A percentile compares a stretch with the other conserved stretches of the same genome.
These are phyloP conservation scores for Suhomyces wounanorum DNA, from an alignment of 1,139 yeast species.

Conservation along the genomic window DNA sequence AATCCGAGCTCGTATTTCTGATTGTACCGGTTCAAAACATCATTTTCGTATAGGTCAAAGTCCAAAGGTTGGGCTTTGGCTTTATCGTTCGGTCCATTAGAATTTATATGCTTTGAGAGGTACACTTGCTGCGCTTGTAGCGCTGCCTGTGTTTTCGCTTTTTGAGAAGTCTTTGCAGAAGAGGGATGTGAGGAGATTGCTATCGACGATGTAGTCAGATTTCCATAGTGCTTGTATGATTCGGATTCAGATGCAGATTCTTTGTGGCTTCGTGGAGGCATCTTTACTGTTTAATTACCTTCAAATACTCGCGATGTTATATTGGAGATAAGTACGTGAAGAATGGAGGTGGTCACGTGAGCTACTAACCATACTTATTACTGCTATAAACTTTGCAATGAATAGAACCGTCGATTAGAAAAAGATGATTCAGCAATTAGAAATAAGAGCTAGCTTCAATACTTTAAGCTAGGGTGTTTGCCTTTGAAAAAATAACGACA, in stretches of 20 bases:
- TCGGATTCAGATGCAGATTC: constrained; percentile 51
- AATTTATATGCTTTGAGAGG: constrained; percentile 58
- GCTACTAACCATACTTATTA: too few species aligned
- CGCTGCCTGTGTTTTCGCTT: constrained; percentile 55
- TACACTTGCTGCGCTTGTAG: constrained; percentile 64
- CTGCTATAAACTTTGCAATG: too few species aligned
- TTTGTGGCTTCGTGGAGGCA: constrained; percentile 22
- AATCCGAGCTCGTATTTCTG: constrained; percentile 49
- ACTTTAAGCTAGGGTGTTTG: too few species aligned
- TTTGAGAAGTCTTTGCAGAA: constrained; percentile 46
- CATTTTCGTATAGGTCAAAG: constrained; percentile 56
- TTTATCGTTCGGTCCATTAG: constrained; percentile 63
- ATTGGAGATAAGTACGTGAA: background rate
- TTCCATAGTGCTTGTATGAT: constrained; percentile 24
- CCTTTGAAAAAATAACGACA: constrained; percentile 38
- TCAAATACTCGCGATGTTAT: background rate
- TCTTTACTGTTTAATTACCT: background rate
- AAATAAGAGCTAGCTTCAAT: too few species aligned
- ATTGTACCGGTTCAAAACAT: constrained; percentile 59
- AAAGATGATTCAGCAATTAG: background rate
- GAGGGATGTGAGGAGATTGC: constrained; percentile 14
- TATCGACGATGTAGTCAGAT: background rate
- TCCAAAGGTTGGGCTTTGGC: constrained; percentile 57
- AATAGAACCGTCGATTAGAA: too few species aligned
- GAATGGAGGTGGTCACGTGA: background rate